Percentiles rank a stretch among this genome's conserved stretches.
phyloP scores from a whole-genome alignment of 805 yeast species.

The Blastobotrys attinorum region DNA sequence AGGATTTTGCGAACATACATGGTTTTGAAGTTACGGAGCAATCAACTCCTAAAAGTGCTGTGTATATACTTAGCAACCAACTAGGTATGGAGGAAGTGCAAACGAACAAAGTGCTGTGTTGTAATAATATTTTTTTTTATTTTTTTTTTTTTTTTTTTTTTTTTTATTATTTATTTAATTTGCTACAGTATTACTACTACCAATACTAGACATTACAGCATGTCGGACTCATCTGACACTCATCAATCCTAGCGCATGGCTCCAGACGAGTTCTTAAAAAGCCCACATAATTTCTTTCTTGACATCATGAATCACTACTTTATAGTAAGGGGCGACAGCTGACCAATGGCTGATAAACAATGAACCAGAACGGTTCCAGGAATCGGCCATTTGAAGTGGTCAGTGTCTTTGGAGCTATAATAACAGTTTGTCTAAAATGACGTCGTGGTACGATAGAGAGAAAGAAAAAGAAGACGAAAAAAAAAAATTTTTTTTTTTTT shows the following conservation, averaged over 20 bases:
- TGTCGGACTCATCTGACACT: conserved; percentile 31
- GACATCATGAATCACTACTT: conserved; percentile 26
- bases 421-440: conserved; percentile 26
- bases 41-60: too few species aligned
- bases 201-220: too few species aligned
- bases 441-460: conserved; percentile 4
- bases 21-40: too few species aligned
- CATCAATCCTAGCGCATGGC: conserved; percentile 15
- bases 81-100: too few species aligned
- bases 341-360: not conserved
- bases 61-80: too few species aligned
- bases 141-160: too few species aligned
- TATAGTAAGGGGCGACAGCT: conserved; percentile 10
- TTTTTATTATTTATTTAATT: too few species aligned
- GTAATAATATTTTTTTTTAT: too few species aligned
- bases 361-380: not conserved
- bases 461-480: not conserved
- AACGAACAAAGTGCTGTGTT: too few species aligned
- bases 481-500: not conserved
- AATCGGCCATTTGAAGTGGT: not conserved
- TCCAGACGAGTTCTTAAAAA: conserved; percentile 27
- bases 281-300: conserved; percentile 19
- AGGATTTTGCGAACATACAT: too few species aligned
- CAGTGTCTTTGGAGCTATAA: not conserved
- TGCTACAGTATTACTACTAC: not conserved